Evolutionary conservation across 73 alveolate species (phyloP).

Genomic region (Paramecium bursaria): DNA sequence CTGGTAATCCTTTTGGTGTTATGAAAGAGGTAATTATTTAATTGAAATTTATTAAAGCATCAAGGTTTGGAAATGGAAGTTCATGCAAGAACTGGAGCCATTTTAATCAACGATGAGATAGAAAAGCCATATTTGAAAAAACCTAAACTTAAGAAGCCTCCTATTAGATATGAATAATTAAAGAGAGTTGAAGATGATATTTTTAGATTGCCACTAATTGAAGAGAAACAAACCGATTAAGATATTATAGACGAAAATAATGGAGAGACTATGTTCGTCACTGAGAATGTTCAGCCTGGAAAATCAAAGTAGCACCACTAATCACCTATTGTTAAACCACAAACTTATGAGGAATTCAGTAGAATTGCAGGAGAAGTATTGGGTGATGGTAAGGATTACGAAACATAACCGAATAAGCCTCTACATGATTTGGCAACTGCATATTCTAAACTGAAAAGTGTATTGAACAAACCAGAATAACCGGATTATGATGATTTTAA

Average conservation of each 20-base stretch:
- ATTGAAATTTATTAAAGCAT: slow-evolving; percentile 3
- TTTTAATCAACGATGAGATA: slow-evolving; percentile 62
- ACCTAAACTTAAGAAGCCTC: slow-evolving; percentile 53
- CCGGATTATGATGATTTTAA: slow-evolving; percentile 63
- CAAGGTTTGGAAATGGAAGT: slow-evolving; percentile 73
- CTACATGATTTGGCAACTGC: slow-evolving; percentile 62
- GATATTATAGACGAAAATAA: slow-evolving; percentile 43
- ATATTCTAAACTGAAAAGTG: slow-evolving; percentile 61
- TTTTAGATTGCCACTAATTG: slow-evolving; percentile 45
- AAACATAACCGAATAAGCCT: slow-evolving; percentile 15
- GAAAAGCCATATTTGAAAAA: slow-evolving; percentile 61
- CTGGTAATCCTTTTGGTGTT: slow-evolving; percentile 69
- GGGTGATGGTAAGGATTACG: slow-evolving; percentile 67
- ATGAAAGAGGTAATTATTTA: slow-evolving; percentile 27
- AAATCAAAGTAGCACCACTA: slow-evolving; percentile 6
- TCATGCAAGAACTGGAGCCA: slow-evolving; percentile 72
- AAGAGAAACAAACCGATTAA: slow-evolving; percentile 20
- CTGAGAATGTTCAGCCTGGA: slow-evolving; percentile 53
- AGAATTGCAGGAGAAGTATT: slow-evolving; percentile 50
- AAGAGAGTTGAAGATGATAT: slow-evolving; percentile 68
- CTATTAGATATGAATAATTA: slow-evolving; percentile 57
- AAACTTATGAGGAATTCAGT: slow-evolving; percentile 59
- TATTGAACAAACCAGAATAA: slow-evolving; percentile 61
- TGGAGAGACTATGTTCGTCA: slow-evolving; percentile 63
- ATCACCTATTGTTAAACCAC: not conserved